Conservation (phyloP, 108 stramenopile species). For the Skeletonema grethae region DNA sequence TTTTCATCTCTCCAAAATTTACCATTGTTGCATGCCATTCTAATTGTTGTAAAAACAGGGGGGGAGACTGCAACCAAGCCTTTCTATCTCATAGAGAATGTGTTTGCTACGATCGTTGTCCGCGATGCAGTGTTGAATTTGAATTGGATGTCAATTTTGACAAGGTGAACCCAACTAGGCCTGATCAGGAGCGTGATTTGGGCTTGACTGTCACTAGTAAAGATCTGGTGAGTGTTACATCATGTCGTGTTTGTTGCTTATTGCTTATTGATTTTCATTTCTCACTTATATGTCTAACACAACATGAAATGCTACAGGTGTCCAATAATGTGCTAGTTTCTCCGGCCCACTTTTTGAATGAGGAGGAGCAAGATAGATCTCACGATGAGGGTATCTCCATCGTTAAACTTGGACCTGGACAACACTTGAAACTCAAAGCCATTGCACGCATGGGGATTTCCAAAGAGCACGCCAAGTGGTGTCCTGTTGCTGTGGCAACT, state of each 20-base stretch:
- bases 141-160: constrained; percentile 86
- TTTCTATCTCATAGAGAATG: constrained; percentile 83
- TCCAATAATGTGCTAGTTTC: constrained; percentile 71
- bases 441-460: constrained; percentile 94
- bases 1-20: not conserved
- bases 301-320: constrained; percentile 16
- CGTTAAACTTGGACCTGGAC: constrained; percentile 94
- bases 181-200: constrained; percentile 67
- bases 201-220: constrained; percentile 77
- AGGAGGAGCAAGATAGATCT: constrained; percentile 82
- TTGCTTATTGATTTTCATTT: not conserved
- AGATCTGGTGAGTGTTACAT: constrained; percentile 54
- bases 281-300: constrained; percentile 5
- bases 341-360: constrained; percentile 84
- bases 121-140: constrained; percentile 87
- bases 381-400: constrained; percentile 91
- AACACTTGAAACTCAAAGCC: constrained; percentile 91
- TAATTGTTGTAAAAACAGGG: constrained; percentile 28
- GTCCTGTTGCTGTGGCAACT: constrained; percentile 93
- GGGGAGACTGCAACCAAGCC: constrained; percentile 66
- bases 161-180: constrained; percentile 52
- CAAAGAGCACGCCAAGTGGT: constrained; percentile 99
- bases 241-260: not conserved
- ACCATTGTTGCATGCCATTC: too few species aligned
- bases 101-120: constrained; percentile 85